Conservation (phyloP, 1,284 basidiomycete genomes). For the Fistulina hepatica region DNA sequence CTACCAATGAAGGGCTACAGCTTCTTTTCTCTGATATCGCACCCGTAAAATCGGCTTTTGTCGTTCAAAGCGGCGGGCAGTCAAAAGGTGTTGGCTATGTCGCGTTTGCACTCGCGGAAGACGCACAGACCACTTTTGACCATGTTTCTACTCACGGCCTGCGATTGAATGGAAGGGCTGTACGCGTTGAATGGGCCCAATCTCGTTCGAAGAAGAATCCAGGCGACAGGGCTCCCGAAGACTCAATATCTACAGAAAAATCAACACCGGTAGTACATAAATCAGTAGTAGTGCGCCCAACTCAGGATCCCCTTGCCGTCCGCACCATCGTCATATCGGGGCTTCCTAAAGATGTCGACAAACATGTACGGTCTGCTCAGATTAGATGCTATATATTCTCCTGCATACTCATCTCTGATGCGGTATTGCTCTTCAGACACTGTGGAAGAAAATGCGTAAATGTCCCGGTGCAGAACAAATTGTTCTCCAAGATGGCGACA, state of each 20-base stretch:
- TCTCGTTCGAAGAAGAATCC: too few relatives aligned
- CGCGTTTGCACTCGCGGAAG: slow-evolving; percentile 82
- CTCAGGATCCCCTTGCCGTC: slow-evolving; percentile 66
- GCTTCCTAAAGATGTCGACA: slow-evolving; percentile 56
- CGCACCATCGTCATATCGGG: slow-evolving; percentile 75
- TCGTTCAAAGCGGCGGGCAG: slow-evolving; percentile 73
- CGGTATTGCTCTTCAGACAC: slow-evolving; percentile 30
- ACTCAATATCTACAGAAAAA: slow-evolving; percentile 30
- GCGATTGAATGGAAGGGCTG: slow-evolving; percentile 48
- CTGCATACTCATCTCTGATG: too few relatives aligned
- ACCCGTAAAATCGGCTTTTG: slow-evolving; percentile 88
- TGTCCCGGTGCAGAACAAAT: slow-evolving; percentile 61
- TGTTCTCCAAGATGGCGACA: slow-evolving; percentile 41
- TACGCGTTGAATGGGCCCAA: slow-evolving; percentile 81
- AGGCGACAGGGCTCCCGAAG: slow-evolving; percentile 22
- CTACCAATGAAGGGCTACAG: slow-evolving; percentile 82
- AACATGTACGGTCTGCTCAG: too few relatives aligned
- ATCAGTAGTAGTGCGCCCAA: slow-evolving; percentile 23
- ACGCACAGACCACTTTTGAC: slow-evolving; percentile 71
- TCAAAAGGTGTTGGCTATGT: slow-evolving; percentile 99
- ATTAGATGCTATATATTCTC: too few relatives aligned
- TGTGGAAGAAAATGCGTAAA: slow-evolving; percentile 88
- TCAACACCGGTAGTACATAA: slow-evolving; percentile 25
- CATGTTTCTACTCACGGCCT: slow-evolving; percentile 48
- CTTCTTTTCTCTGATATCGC: slow-evolving; percentile 94